Evolutionary conservation across 768 basidiomycete species (phyloP), one percentile per base, ranked within the genome.

Genomic region (Kwoniella mangroviensis): DNA sequence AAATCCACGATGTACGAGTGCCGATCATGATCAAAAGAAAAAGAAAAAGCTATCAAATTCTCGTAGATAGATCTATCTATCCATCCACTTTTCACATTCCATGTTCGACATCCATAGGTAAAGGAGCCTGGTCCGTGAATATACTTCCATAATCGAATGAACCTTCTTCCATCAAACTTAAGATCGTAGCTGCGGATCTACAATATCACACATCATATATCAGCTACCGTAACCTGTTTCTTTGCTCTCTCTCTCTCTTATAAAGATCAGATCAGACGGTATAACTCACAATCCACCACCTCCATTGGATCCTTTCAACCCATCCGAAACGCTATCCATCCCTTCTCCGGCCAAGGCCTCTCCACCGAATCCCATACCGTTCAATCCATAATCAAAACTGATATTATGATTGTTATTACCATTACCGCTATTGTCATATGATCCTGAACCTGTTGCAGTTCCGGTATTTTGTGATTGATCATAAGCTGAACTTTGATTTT

Each of bases 171-270:
- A 83, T 70, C 21, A 83, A 49, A 34, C 73, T 71, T 34, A 83
- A 64, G 41, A 83, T 83, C 2, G 82, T 79, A 9, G 81, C 80
- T 13, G 82, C 82, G 24, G 82, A 83, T 67, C 81, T 82, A 58
- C 17, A 11, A 21, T 51, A 15, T 13, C 2, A 49, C 3, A 49
- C 3, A 49, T 1, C 58, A 12, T n/a, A 40, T 34, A 70, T 59
- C 61, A 67, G 53, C 19, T 40, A 34, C 34, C 34, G 34, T 34
- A 34, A 6, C 34, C 34, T 34, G 6, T 34, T 34, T 34, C 9
- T 2, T 7, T 7, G 6, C 6, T 34, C 34, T 34, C 6, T 34
- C 34, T 34, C 6, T 34, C 34, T 34, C 4, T 7, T 0, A 15
- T 3, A 26, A 21, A 10, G 24, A n/a, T 24, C 45, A 34, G 19